These are phyloP conservation scores for Dimocarpus longan DNA, from an alignment of 345 rosid genomes.

Conservation along the genomic window DNA sequence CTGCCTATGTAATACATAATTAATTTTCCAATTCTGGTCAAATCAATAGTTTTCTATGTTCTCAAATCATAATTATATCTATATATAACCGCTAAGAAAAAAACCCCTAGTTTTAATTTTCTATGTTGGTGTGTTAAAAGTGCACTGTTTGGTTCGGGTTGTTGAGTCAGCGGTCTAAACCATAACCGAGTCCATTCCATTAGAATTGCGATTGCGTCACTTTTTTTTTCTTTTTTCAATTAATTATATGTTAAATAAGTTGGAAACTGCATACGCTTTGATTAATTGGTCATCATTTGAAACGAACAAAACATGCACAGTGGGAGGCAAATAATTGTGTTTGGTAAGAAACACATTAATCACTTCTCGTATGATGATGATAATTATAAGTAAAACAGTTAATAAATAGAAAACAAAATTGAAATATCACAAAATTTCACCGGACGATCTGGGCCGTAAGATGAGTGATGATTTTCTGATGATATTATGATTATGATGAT, in stretches of 20 bases:
- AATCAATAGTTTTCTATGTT: constrained; percentile 17
- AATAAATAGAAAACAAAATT: not conserved
- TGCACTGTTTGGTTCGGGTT: constrained; percentile 7
- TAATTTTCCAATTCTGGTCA: not conserved
- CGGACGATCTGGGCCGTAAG: constrained; percentile 23
- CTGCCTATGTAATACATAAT: constrained; percentile 29
- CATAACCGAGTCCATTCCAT: not conserved
- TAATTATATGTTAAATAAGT: not conserved
- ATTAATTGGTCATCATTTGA: constrained; percentile 19
- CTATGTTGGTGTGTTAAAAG: not conserved
- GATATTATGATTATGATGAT: constrained; percentile 12
- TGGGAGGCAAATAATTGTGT: constrained; percentile 26
- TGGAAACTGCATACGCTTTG: constrained; percentile 10
- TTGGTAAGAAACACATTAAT: constrained; percentile 33
- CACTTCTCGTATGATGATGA: constrained; percentile 20
- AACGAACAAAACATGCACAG: constrained; percentile 20
- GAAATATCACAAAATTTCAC: not conserved
- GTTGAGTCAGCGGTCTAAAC: constrained; percentile 31
- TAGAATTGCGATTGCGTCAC: constrained; percentile 7
- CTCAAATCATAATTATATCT: constrained; percentile 25
- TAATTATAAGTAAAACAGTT: not conserved
- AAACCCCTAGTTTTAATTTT: not conserved
- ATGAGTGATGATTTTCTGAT: constrained; percentile 17
- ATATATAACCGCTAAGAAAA: not conserved
- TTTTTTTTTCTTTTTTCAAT: too few species aligned